Percentiles rank a stretch among this genome's conserved stretches.
phyloP scores from a whole-genome alignment of 176 grass and related monocot genomes.

The Olyra latifolia region DNA sequence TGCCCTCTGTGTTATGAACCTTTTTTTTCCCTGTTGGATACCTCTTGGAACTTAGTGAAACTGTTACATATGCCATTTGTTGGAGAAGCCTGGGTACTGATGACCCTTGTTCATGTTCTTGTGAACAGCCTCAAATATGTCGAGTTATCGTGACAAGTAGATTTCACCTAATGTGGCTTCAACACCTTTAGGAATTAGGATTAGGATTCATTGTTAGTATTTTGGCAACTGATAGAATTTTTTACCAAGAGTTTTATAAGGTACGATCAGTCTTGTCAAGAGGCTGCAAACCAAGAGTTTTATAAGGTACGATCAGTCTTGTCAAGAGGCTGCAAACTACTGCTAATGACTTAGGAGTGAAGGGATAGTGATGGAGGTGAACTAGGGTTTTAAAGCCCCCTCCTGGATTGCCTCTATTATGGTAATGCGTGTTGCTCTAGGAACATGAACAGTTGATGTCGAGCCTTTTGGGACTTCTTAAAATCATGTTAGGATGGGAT shows the following conservation, averaged over 20 bases:
- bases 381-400: background rate
- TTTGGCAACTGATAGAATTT: slow-evolving; percentile 3
- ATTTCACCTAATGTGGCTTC: background rate
- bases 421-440: background rate
- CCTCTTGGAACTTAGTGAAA: background rate
- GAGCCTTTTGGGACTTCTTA: slow-evolving; percentile 12
- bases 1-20: background rate
- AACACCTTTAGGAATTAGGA: background rate
- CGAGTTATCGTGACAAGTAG: slow-evolving; percentile 9
- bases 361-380: background rate
- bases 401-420: slow-evolving; percentile 4
- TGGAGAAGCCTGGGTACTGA: background rate
- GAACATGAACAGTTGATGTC: slow-evolving; percentile 5
- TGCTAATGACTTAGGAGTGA: background rate
- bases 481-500: background rate
- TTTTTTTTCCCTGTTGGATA: background rate
- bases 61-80: slow-evolving; percentile 7
- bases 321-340: background rate
- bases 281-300: background rate
- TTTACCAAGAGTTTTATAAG: no score
- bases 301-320: background rate
- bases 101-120: slow-evolving; percentile 14
- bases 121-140: background rate
- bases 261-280: background rate
- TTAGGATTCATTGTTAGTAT: slow-evolving; percentile 7